phyloP scores from a whole-genome alignment of 768 basidiomycete species.

The Rhizopogon sp. region DNA sequence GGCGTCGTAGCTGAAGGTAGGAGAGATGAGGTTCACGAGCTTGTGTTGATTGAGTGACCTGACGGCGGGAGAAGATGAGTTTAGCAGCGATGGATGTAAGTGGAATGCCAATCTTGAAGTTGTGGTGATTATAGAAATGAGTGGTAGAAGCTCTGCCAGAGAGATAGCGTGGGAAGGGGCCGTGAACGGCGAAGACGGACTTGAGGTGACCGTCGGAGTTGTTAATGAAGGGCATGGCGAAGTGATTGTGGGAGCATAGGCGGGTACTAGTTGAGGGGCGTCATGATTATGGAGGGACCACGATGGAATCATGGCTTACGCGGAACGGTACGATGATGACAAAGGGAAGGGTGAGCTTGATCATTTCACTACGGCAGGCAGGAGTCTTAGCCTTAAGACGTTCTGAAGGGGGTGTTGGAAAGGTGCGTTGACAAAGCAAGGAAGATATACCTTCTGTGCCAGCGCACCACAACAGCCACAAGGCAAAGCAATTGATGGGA shows the following conservation, averaged over 20 bases:
- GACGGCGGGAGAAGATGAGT: conserved; percentile 56
- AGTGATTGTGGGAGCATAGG: conserved; percentile 58
- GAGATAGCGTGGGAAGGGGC: conserved; percentile 45
- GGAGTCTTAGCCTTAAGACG: conserved; percentile 20
- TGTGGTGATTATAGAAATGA: conserved; percentile 26
- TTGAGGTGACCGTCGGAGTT: conserved; percentile 11
- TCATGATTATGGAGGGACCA: conserved; percentile 1
- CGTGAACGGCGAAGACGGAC: conserved; percentile 35
- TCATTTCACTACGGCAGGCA: conserved; percentile 22
- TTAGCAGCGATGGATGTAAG: conserved; percentile 56
- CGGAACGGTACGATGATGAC: conserved; percentile 48
- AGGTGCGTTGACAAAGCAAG: conserved; percentile 3
- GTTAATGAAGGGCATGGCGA: conserved; percentile 41
- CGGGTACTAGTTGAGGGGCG: conserved; percentile 37
- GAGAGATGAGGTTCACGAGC: conserved; percentile 25
- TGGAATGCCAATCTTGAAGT: conserved; percentile 29
- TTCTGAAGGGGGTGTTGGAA: conserved; percentile 14
- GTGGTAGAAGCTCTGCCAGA: conserved; percentile 26
- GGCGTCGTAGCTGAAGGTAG: not conserved
- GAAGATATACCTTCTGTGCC: conserved; percentile 40
- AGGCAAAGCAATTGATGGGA: conserved; percentile 41
- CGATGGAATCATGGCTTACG: conserved; percentile 19
- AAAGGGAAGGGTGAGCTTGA: conserved; percentile 36
- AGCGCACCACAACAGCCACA: conserved; percentile 65
- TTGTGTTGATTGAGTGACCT: conserved; percentile 45